Conservation (phyloP, 2,329 filamentous ascomycete species). For the Simplicillium aogashimaense region DNA sequence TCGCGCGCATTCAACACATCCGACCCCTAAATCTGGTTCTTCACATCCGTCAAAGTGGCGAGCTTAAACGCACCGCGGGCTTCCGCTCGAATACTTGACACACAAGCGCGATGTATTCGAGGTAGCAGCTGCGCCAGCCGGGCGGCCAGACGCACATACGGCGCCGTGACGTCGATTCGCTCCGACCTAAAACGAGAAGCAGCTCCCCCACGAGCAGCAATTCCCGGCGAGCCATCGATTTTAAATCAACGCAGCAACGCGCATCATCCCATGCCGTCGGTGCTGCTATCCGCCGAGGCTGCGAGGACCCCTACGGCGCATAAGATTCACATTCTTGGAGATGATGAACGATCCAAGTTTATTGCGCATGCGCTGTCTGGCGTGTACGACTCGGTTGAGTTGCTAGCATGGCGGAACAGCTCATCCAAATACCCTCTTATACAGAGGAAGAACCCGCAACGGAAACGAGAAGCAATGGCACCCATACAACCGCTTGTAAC, state of each 20-base stretch:
- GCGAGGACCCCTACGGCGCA: constrained; percentile 21
- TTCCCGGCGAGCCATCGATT: constrained; percentile 13
- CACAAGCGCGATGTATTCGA: constrained; percentile 25
- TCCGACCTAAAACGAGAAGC: constrained; percentile 9
- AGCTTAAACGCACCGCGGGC: constrained; percentile 29
- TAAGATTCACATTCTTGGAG: constrained; percentile 31
- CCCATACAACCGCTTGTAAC: constrained; percentile 7
- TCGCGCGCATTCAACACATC: constrained; percentile 4
- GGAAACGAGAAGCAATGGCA: constrained; percentile 10
- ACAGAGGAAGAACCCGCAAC: constrained; percentile 8
- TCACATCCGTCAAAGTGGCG: constrained; percentile 19
- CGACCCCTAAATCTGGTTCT: constrained; percentile 1
- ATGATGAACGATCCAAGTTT: constrained; percentile 28
- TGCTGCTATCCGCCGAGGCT: constrained; percentile 21
- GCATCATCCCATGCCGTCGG: constrained; percentile 18
- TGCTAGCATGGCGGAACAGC: constrained; percentile 17
- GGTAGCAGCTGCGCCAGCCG: constrained; percentile 26
- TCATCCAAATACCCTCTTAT: constrained; percentile 20
- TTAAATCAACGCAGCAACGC: constrained; percentile 8
- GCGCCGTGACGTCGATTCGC: constrained; percentile 16
- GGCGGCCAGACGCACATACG: constrained; percentile 24
- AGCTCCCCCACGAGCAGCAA: constrained; percentile 1
- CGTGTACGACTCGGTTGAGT: constrained; percentile 28
- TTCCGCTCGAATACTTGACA: constrained; percentile 30
- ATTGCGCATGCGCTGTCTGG: constrained; percentile 29